Base-by-base conservation (phyloP, 2,329 filamentous ascomycete genomes). In the Ophiosphaerella korrae region DNA sequence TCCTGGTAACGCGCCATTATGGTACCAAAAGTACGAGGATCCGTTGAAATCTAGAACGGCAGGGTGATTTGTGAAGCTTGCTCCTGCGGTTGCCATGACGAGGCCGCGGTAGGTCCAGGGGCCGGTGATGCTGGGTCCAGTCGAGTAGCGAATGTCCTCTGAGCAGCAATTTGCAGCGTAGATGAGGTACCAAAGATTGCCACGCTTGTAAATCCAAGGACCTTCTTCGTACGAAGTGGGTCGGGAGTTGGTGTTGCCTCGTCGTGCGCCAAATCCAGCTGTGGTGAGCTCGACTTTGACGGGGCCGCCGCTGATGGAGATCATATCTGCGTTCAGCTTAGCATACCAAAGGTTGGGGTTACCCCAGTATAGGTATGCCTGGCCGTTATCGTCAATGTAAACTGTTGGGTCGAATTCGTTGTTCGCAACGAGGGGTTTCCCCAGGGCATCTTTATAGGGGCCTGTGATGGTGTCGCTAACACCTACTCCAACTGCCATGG, bases 61-160 rank as follows among this genome's bases (percentile, higher is more conserved):
- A 6, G 57, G 50, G 26, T 60, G 57, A 32, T 60, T 60, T 5
- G 55, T 60, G 47, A 60, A 60, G 43, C 55, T 58, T 14, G 21
- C 38, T 13, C 57, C 55, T 26, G 53, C 40, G 13, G 48, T 51
- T 6, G 57, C 47, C 55, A 60, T 60, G 48, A 60, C 34, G 18
- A 60, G 14, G 45, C 55, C 55, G 8, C 52, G 52, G 33, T 60
- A 58, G 7, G 52, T 58, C 57, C 57, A 60, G 14, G 57, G 54
- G 9, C 57, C 54, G 11, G 57, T 60, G 12, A 46, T 48, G 18
- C 54, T 55, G 13, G 57, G 44, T 14, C 54, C 52, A 12, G 57
- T 60, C 16, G 54, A 53, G 47, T 57, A 60, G 23, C 54, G 49
- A n/a, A 60, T 57, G 34, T 60, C 54, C 35, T 60, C 54, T 18